These are phyloP conservation scores for Candida khao-thaluensis DNA, from an alignment of 805 yeast species.

Conservation along the genomic window DNA sequence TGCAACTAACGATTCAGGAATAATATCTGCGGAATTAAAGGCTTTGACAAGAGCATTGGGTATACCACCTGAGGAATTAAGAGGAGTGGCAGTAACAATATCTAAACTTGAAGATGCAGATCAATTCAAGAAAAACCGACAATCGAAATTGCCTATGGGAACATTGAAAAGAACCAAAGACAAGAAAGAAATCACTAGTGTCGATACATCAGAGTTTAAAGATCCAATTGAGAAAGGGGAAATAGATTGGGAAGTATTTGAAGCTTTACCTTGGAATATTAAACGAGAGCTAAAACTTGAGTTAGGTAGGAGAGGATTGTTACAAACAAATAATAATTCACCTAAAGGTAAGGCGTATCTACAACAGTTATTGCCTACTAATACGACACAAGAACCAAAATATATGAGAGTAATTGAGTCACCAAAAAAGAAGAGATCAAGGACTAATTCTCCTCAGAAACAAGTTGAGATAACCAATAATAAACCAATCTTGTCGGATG, in stretches of 20 bases:
- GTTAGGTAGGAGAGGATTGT: constrained; percentile 42
- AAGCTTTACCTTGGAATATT: constrained; percentile 63
- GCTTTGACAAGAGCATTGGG: constrained; percentile 54
- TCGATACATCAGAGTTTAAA: constrained; percentile 13
- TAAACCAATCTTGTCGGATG: neutral
- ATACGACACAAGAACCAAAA: constrained; percentile 27
- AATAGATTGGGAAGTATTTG: constrained; percentile 66
- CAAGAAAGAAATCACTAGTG: constrained; percentile 14
- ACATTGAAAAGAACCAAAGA: constrained; percentile 8
- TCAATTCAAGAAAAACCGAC: constrained; percentile 19
- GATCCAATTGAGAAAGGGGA: constrained; percentile 24
- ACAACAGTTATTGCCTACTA: constrained; percentile 40
- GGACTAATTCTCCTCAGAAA: constrained; percentile 14
- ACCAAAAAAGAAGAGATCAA: constrained; percentile 19
- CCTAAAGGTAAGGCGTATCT: constrained; percentile 25
- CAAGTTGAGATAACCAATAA: constrained; percentile 2
- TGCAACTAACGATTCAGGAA: constrained; percentile 58
- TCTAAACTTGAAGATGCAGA: constrained; percentile 50
- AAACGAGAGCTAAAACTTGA: constrained; percentile 60
- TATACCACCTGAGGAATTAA: constrained; percentile 62
- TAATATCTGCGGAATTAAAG: constrained; percentile 59
- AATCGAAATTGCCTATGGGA: constrained; percentile 23
- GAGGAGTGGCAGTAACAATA: constrained; percentile 79
- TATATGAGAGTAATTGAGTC: constrained; percentile 34
- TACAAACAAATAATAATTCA: constrained; percentile 10